Conservation (phyloP, 768 basidiomycete species). For the Lentinula edodes region DNA sequence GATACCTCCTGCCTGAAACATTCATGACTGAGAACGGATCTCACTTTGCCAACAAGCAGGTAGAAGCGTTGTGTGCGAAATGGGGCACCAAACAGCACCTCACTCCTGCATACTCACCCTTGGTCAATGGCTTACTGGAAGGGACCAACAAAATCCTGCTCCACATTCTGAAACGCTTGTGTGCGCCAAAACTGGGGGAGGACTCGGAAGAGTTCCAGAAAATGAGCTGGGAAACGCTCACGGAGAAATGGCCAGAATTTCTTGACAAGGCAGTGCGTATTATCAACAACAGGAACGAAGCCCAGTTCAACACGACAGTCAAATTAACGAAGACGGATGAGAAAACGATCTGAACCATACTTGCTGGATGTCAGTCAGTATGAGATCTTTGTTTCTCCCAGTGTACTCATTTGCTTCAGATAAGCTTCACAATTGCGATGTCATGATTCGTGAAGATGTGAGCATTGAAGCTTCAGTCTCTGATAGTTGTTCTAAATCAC, state of each 20-base stretch:
- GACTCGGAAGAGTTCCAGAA: not conserved
- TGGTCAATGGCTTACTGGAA: no score
- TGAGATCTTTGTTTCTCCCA: not conserved
- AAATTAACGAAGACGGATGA: conserved; percentile 94
- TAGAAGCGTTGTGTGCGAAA: not conserved
- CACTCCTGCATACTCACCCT: not conserved
- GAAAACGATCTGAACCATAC: conserved; percentile 87
- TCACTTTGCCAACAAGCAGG: no score
- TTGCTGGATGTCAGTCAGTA: conserved; percentile 71
- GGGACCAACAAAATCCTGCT: no score
- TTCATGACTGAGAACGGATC: no score
- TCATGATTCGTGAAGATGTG: conserved; percentile 98
- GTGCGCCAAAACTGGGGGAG: not conserved
- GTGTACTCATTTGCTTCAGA: conserved; percentile 34
- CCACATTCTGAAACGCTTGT: not conserved
- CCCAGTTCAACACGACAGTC: conserved; percentile 80
- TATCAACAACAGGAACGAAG: not conserved
- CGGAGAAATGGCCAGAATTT: not conserved
- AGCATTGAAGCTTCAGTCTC: conserved; percentile 10
- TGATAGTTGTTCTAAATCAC: conserved; percentile 4
- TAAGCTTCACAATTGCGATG: conserved; percentile 91
- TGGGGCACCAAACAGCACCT: not conserved
- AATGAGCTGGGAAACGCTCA: not conserved
- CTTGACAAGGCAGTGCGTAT: not conserved
- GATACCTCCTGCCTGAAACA: no score